These are phyloP conservation scores for Metarhizium brunneum DNA, from an alignment of 2,329 filamentous ascomycete species.

Conservation along the genomic window DNA sequence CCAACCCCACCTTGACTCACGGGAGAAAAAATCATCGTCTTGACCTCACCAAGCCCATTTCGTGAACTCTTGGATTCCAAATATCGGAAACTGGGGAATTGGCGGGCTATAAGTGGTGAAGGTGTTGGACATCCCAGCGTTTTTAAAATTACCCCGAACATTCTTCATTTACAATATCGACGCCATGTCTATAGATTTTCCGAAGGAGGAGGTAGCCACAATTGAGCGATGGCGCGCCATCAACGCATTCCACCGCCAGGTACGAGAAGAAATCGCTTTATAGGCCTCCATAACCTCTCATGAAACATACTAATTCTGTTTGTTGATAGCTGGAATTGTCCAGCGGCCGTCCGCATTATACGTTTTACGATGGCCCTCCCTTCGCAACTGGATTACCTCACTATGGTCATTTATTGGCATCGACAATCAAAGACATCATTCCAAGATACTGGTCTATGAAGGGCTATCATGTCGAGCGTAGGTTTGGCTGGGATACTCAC, in stretches of 20 bases:
- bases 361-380: slow-evolving; percentile 86
- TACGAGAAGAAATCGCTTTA: slow-evolving; percentile 24
- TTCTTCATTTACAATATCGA: neutral
- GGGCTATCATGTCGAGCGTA: slow-evolving; percentile 80
- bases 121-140: neutral
- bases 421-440: slow-evolving; percentile 95
- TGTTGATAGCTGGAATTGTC: slow-evolving; percentile 61
- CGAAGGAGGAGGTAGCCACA: slow-evolving; percentile 79
- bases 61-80: too few species aligned
- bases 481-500: slow-evolving; percentile 93
- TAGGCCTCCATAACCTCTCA: neutral
- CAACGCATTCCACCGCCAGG: slow-evolving; percentile 79
- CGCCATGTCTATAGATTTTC: slow-evolving; percentile 80
- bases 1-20: slow-evolving; percentile 3
- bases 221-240: slow-evolving; percentile 86
- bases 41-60: too few species aligned
- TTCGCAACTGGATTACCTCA: slow-evolving; percentile 65
- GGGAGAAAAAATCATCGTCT: neutral
- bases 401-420: slow-evolving; percentile 70
- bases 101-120: neutral
- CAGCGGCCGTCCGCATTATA: slow-evolving; percentile 72
- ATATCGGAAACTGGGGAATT: neutral
- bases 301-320: neutral
- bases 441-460: slow-evolving; percentile 98
- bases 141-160: neutral